phyloP scores from a whole-genome alignment of 2,329 filamentous ascomycete species.

The Penicillium sp. region DNA sequence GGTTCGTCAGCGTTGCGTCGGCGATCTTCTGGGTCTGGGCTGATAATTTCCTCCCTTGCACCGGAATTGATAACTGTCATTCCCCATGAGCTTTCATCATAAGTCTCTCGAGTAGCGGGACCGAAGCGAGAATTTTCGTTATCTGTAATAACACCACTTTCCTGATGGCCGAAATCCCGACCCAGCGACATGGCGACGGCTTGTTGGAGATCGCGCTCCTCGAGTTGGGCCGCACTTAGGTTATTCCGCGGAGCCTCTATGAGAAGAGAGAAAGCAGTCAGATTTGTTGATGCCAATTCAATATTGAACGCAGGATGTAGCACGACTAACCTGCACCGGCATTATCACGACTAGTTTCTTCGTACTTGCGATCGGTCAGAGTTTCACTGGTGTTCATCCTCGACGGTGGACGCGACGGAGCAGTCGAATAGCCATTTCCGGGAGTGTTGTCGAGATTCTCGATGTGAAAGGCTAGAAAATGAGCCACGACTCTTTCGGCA shows the following conservation, averaged over 20 bases:
- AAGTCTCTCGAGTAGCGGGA: conserved; percentile 52
- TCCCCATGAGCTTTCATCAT: conserved; percentile 54
- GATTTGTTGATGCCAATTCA: conserved; percentile 7
- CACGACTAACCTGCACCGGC: conserved; percentile 20
- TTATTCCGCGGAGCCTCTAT: conserved; percentile 25
- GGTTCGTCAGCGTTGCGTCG: conserved; percentile 49
- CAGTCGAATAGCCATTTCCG: conserved; percentile 31
- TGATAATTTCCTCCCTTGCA: conserved; percentile 51
- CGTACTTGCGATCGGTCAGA: conserved; percentile 18
- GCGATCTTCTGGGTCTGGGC: conserved; percentile 50
- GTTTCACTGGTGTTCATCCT: conserved; percentile 33
- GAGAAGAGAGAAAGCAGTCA: conserved; percentile 15
- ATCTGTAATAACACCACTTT: conserved; percentile 49
- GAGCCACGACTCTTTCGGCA: neutral
- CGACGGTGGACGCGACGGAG: conserved; percentile 47
- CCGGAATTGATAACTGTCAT: conserved; percentile 49
- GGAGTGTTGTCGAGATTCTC: conserved; percentile 34
- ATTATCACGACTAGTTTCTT: conserved; percentile 24
- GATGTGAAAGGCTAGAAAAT: conserved; percentile 33
- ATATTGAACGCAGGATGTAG: neutral
- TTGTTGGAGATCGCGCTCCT: conserved; percentile 43
- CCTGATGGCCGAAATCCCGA: conserved; percentile 46
- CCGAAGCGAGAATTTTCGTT: conserved; percentile 45
- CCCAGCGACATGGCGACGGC: conserved; percentile 46
- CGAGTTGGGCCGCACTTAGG: conserved; percentile 39